Evolutionary conservation across 257 asterid species (phyloP), one percentile per base, ranked within the genome.

Genomic region (Lycium ferocissimum): DNA sequence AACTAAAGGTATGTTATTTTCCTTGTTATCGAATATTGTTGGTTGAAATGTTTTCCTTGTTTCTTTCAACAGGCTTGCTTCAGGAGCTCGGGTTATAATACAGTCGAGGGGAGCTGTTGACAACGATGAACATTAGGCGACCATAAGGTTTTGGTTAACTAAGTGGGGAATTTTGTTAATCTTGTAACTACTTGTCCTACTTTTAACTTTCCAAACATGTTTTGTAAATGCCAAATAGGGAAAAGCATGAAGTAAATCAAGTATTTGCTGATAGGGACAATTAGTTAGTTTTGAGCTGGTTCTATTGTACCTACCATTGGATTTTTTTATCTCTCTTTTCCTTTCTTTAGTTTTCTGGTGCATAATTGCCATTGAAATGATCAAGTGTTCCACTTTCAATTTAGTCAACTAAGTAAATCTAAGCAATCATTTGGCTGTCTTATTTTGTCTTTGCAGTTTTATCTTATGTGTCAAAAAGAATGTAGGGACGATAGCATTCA

Each of bases 51-150:
- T 61, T 51, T 17, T 69, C 47, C 57, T 69, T 18, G 35, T 35
- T 86, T 88, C 53, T 85, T 38, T 47, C 58, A 85, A 87, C 97
- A 94, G 98, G 97, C 98, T 96, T 93, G 93, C 98, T 92, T 94
- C 98, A 85, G 99, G 99, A 93, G 98, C 99, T 91, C 94, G 96
- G 93, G 91, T 94, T 90, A 93, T 96, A 92, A 94, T 94, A 84
- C 95, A 96, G 84, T 92, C 97, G 65, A 87, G 84, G 76, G 91
- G 87, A 87, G 85, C 90, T 54, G 69, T 84, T 17, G 92, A 91
- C 49, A 13, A 62, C 15, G 49, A 81, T 45, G 81, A 83, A 37
- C 53, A 49, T 53, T 83, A 54, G 67, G 69, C 85, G 22, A n/a
- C 81, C 43, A 81, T 15, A 59, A 65, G 49, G 62, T 20, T 62